phyloP scores from a whole-genome alignment of 1,284 basidiomycete species.

The Fistulinella cinereoalba region DNA sequence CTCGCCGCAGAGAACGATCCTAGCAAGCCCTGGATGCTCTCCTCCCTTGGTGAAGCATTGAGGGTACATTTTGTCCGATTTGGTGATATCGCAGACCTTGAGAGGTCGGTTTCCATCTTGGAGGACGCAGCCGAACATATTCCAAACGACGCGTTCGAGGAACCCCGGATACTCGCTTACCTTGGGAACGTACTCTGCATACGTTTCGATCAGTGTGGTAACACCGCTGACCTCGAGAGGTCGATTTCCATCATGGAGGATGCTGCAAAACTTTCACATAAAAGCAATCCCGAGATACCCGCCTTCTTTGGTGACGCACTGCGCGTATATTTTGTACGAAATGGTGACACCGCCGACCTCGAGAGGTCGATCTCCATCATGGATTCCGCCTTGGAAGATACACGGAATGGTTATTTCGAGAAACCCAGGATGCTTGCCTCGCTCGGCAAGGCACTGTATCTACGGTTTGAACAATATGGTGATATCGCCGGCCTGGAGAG shows the following conservation, averaged over 20 bases:
- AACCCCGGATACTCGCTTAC: neutral
- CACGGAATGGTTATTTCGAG: neutral
- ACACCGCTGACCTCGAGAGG: neutral
- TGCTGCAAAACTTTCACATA: neutral
- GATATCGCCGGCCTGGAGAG: too few species aligned
- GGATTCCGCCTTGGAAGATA: neutral
- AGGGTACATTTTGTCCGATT: neutral
- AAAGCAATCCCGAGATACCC: neutral
- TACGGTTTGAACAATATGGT: neutral
- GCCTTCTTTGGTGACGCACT: neutral
- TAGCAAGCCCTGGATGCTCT: neutral
- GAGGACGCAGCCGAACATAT: neutral
- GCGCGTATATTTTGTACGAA: neutral
- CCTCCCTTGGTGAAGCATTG: neutral
- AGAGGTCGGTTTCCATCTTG: neutral
- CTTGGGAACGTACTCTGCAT: neutral
- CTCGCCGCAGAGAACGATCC: neutral
- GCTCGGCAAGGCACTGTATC: neutral
- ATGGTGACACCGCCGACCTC: neutral
- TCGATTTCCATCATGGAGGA: neutral
- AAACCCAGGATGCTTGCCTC: neutral
- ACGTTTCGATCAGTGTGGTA: neutral
- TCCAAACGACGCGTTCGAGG: neutral
- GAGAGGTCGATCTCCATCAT: neutral
- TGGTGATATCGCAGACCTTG: neutral